Evolutionary conservation across 176 grass and related monocot species (phyloP).

Genomic region (Avena sativa): DNA sequence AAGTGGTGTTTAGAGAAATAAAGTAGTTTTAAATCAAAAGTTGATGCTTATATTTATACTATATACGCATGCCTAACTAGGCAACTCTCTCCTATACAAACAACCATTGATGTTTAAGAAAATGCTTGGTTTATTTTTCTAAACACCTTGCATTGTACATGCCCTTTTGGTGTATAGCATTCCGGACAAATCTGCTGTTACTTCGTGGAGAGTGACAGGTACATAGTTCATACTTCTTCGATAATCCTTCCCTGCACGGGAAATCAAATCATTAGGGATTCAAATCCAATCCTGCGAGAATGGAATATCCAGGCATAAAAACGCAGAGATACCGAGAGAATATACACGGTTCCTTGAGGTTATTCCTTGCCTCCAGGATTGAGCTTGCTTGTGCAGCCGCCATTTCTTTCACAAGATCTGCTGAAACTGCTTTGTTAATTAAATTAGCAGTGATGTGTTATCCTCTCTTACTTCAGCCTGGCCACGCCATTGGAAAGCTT

Average conservation of each 20-base stretch:
- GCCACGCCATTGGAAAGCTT: background rate
- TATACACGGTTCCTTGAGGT: conserved; percentile 25
- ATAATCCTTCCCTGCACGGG: background rate
- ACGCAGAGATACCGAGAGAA: conserved; percentile 21
- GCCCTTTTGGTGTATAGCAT: too few species aligned
- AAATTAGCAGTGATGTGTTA: background rate
- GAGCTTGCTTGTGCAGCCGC: background rate
- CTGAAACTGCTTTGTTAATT: conserved; percentile 15
- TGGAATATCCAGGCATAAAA: conserved; percentile 54
- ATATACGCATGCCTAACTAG: too few species aligned
- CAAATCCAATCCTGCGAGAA: background rate
- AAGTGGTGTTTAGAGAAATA: too few species aligned
- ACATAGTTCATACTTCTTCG: too few species aligned
- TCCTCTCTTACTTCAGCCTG: background rate
- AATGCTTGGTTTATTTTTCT: too few species aligned
- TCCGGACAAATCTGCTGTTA: too few species aligned
- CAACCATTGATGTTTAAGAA: too few species aligned
- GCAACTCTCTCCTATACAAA: too few species aligned
- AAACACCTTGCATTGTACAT: too few species aligned
- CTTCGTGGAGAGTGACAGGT: too few species aligned
- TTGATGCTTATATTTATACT: too few species aligned
- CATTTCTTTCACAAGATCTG: conserved; percentile 42
- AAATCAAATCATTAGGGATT: background rate
- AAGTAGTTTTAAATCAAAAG: too few species aligned
- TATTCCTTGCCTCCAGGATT: conserved; percentile 23